Conservation (phyloP, 352 stramenopile genomes). For the Phytophthora tubulina region DNA sequence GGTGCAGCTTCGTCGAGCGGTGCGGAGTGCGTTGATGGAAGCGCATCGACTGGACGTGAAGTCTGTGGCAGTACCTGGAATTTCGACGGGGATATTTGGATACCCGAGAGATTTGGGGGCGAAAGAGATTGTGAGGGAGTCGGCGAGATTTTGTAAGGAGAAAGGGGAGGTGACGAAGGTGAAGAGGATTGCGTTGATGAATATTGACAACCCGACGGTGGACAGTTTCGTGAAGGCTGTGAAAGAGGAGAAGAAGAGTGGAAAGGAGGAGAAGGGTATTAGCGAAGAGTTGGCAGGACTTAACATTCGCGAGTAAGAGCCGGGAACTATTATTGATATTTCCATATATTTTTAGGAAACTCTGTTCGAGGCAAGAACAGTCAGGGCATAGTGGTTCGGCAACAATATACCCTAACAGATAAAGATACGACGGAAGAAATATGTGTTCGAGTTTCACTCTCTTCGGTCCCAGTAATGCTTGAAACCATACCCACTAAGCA, state of each 20-base stretch:
- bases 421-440: too few relatives aligned
- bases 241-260: slow-evolving; percentile 12
- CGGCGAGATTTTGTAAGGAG: slow-evolving; percentile 38
- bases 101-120: slow-evolving; percentile 55
- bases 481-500: too few relatives aligned
- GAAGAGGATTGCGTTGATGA: slow-evolving; percentile 45
- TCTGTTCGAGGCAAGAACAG: too few relatives aligned
- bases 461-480: too few relatives aligned
- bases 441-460: too few relatives aligned
- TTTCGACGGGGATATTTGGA: slow-evolving; percentile 60
- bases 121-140: slow-evolving; percentile 50
- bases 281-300: slow-evolving; percentile 19
- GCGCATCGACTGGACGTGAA: slow-evolving; percentile 39
- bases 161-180: slow-evolving; percentile 9
- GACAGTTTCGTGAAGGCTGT: slow-evolving; percentile 38
- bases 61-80: slow-evolving; percentile 53
- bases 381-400: too few relatives aligned
- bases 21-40: slow-evolving; percentile 47
- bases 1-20: slow-evolving; percentile 44
- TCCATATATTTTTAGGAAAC: too few relatives aligned
- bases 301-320: slow-evolving; percentile 19
- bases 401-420: too few relatives aligned
- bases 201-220: slow-evolving; percentile 50
- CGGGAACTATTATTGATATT: background rate
- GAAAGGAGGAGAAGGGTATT: slow-evolving; percentile 5